A percentile compares a stretch with the other conserved stretches of the same genome.
Evolutionary conservation across 768 basidiomycete species (phyloP).

Genomic region (Xerocomus brunneocitrinus): DNA sequence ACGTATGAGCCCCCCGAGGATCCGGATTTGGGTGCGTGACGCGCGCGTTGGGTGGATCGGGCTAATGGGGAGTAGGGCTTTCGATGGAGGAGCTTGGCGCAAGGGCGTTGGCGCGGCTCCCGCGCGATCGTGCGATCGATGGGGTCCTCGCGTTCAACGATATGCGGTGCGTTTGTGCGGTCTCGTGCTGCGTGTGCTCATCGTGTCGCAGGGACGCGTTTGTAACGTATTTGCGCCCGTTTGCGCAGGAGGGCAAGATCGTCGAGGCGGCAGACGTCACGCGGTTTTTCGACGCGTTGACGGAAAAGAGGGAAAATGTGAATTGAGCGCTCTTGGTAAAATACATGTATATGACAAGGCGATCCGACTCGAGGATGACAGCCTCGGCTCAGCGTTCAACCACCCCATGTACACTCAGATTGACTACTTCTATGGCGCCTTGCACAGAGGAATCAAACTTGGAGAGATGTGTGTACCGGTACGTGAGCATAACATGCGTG

Average conservation of each 20-base stretch:
- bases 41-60: background rate
- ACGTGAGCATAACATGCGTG: no score
- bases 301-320: slow-evolving; percentile 25
- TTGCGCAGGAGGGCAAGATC: slow-evolving; percentile 71
- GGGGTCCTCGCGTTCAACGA: slow-evolving; percentile 81
- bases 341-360: background rate
- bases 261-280: slow-evolving; percentile 71
- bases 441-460: no score
- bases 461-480: no score
- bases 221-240: slow-evolving; percentile 67
- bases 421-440: no score
- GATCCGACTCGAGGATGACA: no score
- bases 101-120: slow-evolving; percentile 67
- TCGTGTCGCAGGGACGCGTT: slow-evolving; percentile 55
- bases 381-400: no score
- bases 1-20: slow-evolving; percentile 84
- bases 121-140: slow-evolving; percentile 77
- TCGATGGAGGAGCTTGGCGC: slow-evolving; percentile 82
- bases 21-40: slow-evolving; percentile 66
- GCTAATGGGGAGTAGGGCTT: slow-evolving; percentile 41
- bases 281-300: slow-evolving; percentile 57
- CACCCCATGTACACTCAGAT: no score
- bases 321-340: background rate
- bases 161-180: slow-evolving; percentile 55
- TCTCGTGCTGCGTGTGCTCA: background rate